Evolutionary conservation across 2,329 filamentous ascomycete genomes (phyloP).

Genomic region (Dactylonectria estremocensis): DNA sequence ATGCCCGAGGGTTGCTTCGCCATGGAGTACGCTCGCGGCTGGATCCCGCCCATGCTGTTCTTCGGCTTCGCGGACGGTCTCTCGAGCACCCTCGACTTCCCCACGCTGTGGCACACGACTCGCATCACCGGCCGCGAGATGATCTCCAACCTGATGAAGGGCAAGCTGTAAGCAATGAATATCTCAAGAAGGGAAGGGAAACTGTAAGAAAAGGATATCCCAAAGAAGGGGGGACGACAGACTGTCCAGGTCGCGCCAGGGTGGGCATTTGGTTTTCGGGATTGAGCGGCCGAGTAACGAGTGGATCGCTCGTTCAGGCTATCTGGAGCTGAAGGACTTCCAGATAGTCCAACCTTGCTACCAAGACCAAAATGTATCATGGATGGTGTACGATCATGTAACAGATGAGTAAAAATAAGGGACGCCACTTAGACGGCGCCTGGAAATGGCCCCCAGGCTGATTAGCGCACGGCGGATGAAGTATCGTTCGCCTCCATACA

Average conservation of each 20-base stretch:
- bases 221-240: neutral
- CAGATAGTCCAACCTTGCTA: neutral
- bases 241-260: neutral
- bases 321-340: neutral
- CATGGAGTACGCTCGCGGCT: slow-evolving; percentile 87
- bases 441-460: neutral
- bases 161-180: slow-evolving; percentile 73
- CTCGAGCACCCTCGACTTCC: slow-evolving; percentile 85
- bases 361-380: neutral
- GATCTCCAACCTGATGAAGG: slow-evolving; percentile 77
- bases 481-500: too few relatives aligned
- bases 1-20: slow-evolving; percentile 85
- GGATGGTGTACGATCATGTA: neutral
- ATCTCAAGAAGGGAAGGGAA: slow-evolving; percentile 66
- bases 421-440: neutral
- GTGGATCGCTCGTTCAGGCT: neutral
- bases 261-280: neutral
- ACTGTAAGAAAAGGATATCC: slow-evolving; percentile 63
- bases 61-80: slow-evolving; percentile 90
- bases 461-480: neutral
- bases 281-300: neutral
- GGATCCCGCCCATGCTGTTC: slow-evolving; percentile 94
- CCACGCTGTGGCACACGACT: slow-evolving; percentile 87
- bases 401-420: neutral
- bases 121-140: slow-evolving; percentile 83